Conservation (phyloP, 768 basidiomycete genomes). For the Pluteus cervinus region DNA sequence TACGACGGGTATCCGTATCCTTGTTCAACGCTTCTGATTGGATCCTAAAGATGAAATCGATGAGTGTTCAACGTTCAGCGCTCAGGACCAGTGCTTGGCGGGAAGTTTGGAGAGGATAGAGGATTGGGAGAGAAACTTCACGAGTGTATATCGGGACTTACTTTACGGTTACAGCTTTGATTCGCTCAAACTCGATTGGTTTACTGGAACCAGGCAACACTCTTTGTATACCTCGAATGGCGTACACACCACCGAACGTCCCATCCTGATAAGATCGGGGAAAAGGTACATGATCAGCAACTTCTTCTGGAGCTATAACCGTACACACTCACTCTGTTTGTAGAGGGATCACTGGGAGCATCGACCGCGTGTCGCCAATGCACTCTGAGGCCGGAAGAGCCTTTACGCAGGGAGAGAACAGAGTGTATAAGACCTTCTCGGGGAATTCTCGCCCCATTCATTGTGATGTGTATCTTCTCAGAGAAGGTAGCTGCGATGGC, state of each 20-base stretch:
- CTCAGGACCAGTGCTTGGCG: no score
- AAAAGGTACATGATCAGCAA: conserved; percentile 3
- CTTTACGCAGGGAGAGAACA: conserved; percentile 35
- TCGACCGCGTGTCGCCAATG: conserved; percentile 44
- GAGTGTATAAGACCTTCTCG: conserved; percentile 33
- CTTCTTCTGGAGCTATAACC: conserved; percentile 1
- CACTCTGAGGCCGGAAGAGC: conserved; percentile 35
- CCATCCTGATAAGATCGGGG: conserved; percentile 32
- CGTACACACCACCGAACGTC: conserved; percentile 43
- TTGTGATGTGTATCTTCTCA: conserved; percentile 26
- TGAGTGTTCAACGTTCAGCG: no score
- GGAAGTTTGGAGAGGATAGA: not conserved
- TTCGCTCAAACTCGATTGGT: conserved; percentile 36
- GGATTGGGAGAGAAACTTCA: no score
- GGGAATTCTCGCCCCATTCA: conserved; percentile 38
- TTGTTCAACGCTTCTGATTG: conserved; percentile 31
- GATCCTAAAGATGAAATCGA: conserved; percentile 27
- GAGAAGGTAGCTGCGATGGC: conserved; percentile 44
- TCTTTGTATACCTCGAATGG: conserved; percentile 43
- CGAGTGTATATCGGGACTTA: no score
- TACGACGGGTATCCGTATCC: conserved; percentile 39
- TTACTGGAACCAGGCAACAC: conserved; percentile 23
- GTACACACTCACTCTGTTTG: conserved; percentile 34
- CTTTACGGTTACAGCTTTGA: conserved; percentile 47
- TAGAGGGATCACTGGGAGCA: conserved; percentile 29